Evolutionary conservation across 257 asterid genomes (phyloP).

Genomic region (Penstemon barbatus): DNA sequence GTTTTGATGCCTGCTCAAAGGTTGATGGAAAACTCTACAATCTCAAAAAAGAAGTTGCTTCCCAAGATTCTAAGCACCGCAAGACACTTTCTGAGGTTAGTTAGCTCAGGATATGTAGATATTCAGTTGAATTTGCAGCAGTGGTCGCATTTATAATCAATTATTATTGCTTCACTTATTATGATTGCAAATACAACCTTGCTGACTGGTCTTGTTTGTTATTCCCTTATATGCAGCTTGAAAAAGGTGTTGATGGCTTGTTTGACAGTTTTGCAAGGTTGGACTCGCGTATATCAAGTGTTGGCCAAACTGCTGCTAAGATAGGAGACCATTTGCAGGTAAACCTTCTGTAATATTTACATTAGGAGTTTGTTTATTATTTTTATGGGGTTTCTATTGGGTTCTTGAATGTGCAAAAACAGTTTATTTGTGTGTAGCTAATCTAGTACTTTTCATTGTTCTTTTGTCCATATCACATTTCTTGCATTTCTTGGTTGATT

Average conservation of each 20-base stretch:
- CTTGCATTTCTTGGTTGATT: constrained; percentile 18
- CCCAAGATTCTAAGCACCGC: constrained; percentile 91
- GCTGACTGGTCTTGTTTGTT: constrained; percentile 10
- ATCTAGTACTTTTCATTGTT: not conserved
- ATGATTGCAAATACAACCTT: constrained; percentile 17
- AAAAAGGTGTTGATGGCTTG: constrained; percentile 97
- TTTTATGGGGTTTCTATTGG: not conserved
- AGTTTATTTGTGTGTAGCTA: constrained; percentile 13
- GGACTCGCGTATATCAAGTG: constrained; percentile 97
- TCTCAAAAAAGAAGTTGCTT: constrained; percentile 75
- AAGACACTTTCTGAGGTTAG: constrained; percentile 91
- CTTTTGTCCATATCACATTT: constrained; percentile 17
- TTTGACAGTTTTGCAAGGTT: constrained; percentile 90
- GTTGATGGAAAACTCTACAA: constrained; percentile 84
- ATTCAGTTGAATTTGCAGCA: constrained; percentile 12
- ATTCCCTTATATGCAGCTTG: constrained; percentile 62
- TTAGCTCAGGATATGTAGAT: constrained; percentile 5
- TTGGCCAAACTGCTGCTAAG: constrained; percentile 99
- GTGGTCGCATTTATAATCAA: not conserved
- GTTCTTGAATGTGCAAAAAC: not conserved
- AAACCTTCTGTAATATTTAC: constrained; percentile 24
- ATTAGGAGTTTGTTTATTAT: constrained; percentile 8
- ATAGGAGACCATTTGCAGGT: constrained; percentile 99
- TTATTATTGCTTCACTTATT: constrained; percentile 15
- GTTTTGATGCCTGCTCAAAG: constrained; percentile 42